These are phyloP conservation scores for Trichoderma afroharzianum DNA, from an alignment of 2,329 filamentous ascomycete species.

Conservation along the genomic window DNA sequence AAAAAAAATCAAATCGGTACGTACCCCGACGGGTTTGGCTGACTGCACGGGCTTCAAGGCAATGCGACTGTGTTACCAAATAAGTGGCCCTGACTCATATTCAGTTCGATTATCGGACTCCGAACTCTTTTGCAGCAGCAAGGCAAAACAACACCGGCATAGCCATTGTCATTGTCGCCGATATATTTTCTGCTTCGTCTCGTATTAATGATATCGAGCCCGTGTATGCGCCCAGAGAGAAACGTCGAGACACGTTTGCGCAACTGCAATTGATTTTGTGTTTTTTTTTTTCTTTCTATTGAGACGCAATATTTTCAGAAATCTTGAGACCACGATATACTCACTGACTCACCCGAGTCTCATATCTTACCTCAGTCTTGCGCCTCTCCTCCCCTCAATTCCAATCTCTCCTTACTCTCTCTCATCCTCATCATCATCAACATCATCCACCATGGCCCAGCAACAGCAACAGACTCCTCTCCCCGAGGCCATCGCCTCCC, in stretches of 20 bases:
- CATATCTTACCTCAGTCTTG: not conserved
- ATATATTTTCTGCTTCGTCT: not conserved
- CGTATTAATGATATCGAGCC: not conserved
- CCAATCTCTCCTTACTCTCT: not conserved
- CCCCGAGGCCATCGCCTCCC: not conserved
- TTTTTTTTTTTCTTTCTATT: not conserved
- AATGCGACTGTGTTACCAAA: not conserved
- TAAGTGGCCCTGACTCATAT: constrained; percentile 8
- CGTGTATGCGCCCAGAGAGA: not conserved
- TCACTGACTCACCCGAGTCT: not conserved
- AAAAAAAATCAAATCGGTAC: not conserved
- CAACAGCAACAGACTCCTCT: not conserved
- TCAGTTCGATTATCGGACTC: not conserved
- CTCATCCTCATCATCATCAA: not conserved
- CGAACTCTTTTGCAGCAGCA: not conserved
- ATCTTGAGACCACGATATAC: not conserved
- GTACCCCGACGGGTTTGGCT: not conserved
- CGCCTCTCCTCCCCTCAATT: not conserved
- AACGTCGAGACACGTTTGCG: not conserved
- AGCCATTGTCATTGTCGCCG: not conserved
- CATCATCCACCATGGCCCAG: constrained; percentile 2
- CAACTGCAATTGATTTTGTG: not conserved
- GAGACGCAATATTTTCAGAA: not conserved
- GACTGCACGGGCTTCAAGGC: not conserved
- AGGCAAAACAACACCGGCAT: not conserved